These are phyloP conservation scores for Euphorbia tirucalli DNA, from an alignment of 345 rosid genomes.

Conservation along the genomic window DNA sequence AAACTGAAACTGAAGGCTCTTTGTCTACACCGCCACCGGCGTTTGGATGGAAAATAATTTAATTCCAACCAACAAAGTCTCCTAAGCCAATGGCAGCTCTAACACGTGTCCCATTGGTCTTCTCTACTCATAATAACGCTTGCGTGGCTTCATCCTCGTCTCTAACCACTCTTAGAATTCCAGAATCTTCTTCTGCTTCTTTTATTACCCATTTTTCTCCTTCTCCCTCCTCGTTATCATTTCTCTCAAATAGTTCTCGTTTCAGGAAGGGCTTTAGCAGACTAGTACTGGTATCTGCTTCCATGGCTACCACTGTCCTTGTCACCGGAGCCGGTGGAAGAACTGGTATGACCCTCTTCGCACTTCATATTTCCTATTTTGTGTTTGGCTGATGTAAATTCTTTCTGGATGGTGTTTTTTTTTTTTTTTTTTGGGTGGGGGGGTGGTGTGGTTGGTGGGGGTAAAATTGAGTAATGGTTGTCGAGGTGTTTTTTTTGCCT, in stretches of 20 bases:
- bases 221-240: background rate
- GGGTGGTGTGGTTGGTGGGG: too few relatives aligned
- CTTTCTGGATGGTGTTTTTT: too few relatives aligned
- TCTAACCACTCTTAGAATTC: background rate
- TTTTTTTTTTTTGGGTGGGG: too few relatives aligned
- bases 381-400: background rate
- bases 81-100: background rate
- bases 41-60: slow-evolving; percentile 2
- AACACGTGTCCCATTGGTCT: slow-evolving; percentile 11
- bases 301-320: slow-evolving; percentile 31
- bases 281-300: background rate
- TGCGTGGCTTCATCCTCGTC: slow-evolving; percentile 12
- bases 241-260: background rate
- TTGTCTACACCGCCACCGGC: background rate
- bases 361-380: background rate
- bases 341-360: slow-evolving; percentile 23
- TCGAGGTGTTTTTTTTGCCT: too few relatives aligned
- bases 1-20: background rate
- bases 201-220: background rate
- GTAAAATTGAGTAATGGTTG: too few relatives aligned
- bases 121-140: slow-evolving; percentile 7
- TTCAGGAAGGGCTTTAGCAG: background rate
- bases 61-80: background rate
- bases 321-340: slow-evolving; percentile 42
- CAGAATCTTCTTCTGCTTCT: background rate